phyloP scores from a whole-genome alignment of 768 basidiomycete species.

The Serpula lacrymans region DNA sequence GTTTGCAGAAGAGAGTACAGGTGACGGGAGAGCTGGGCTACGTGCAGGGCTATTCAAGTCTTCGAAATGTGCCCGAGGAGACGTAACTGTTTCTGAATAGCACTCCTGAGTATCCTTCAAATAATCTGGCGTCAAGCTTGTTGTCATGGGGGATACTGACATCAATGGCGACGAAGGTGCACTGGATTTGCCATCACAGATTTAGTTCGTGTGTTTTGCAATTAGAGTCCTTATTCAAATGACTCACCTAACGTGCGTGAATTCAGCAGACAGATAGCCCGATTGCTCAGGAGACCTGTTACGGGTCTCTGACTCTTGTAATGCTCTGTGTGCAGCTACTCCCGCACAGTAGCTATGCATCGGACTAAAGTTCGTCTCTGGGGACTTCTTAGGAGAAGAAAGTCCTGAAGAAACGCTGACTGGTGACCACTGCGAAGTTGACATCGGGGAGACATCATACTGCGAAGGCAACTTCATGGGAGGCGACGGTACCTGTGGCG shows the following conservation, averaged over 20 bases:
- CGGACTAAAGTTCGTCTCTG: constrained; percentile 2
- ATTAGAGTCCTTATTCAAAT: too few species aligned
- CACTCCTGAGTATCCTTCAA: constrained; percentile 29
- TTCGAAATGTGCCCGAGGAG: too few species aligned
- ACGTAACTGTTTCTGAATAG: too few species aligned
- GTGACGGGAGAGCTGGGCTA: constrained; percentile 23
- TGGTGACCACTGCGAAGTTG: constrained; percentile 26
- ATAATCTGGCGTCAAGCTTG: constrained; percentile 30
- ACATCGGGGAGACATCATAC: constrained; percentile 16
- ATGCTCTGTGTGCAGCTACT: too few species aligned
- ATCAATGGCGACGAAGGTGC: too few species aligned
- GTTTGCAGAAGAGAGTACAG: constrained; percentile 28
- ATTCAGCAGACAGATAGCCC: background rate
- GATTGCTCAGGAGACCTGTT: too few species aligned
- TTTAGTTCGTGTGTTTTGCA: too few species aligned
- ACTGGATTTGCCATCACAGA: too few species aligned
- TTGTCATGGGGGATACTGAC: too few species aligned
- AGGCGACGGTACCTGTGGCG: constrained; percentile 25
- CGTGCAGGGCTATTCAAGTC: constrained; percentile 7
- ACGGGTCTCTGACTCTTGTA: background rate
- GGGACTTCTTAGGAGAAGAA: constrained; percentile 6
- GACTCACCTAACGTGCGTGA: background rate
- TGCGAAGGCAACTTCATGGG: constrained; percentile 25
- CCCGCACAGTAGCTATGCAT: too few species aligned
- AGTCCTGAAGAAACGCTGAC: constrained; percentile 20